Base-by-base conservation (phyloP, 2,329 filamentous ascomycete genomes). In the Aspergillus sclerotialis region DNA sequence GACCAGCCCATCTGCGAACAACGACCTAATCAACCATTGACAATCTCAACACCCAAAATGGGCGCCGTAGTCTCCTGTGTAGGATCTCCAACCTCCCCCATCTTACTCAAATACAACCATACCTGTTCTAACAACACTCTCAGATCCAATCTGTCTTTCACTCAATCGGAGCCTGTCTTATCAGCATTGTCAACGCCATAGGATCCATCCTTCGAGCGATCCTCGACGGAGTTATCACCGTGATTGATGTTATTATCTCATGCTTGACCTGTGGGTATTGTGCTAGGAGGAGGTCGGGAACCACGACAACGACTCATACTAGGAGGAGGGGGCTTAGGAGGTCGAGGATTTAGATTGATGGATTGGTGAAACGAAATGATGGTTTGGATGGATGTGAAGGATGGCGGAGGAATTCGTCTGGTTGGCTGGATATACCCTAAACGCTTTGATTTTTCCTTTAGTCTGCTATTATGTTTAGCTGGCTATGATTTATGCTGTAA, bases 41-140 rank as follows among this genome's bases (percentile, higher is more conserved):
- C n/a, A n/a, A n/a, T 14, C 11, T 21, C 39, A 32, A 33, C 32
- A 38, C 35, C 52, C 64, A 80, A 62, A 49, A 90, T 92, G 85
- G 85, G 85, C 68, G 84, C 82, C 63, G 80, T 92, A 55, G 71
- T 87, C 48, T 89, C 84, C 60, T 89, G 84, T 59, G 84, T 90
- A 84, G 55, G 83, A 75, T 33, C 14, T 23, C 23, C 15, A 27
- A 28, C n/a, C 24, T 28, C 28, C 21, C 17, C 23, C 19, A 28
- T 26, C 28, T 28, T n/a, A 23, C 13, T 23, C 14, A 28, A 30
- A 13, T 14, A 44, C 51, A 44, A 56, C 44, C 26, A n/a, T n/a
- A n/a, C n/a, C n/a, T n/a, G n/a, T 32, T 36, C 44, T 46, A 35
- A 50, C 28, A 41, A 13, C 9, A n/a, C n/a, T 15, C 17, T 39